Evolutionary conservation across 176 grass and related monocot species (phyloP).

Genomic region (Oropetium thomaeum): DNA sequence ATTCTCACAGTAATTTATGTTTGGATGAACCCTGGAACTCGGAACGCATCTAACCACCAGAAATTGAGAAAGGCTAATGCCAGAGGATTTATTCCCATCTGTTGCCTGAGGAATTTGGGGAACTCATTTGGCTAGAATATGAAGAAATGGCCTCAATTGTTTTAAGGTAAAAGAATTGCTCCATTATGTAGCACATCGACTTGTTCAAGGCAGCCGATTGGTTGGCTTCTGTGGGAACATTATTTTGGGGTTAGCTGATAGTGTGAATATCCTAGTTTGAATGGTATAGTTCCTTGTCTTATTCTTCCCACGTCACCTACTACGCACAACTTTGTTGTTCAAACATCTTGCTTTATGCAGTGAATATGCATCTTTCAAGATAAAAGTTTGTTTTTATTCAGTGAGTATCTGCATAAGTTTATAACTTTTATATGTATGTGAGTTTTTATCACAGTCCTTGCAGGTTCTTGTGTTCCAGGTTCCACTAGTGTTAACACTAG

Average conservation of each 20-base stretch:
- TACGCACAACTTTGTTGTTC: conserved; percentile 15
- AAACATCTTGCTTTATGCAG: conserved; percentile 25
- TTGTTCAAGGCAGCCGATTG: conserved; percentile 25
- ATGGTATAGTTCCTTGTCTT: not conserved
- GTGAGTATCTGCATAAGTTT: conserved; percentile 11
- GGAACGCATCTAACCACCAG: not conserved
- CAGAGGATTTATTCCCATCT: too few relatives aligned
- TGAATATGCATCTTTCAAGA: conserved; percentile 23
- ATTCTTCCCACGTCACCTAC: not conserved
- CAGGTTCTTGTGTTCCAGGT: conserved; percentile 30
- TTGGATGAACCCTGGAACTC: not conserved
- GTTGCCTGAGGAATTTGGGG: not conserved
- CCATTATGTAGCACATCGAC: conserved; percentile 5
- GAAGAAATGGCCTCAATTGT: too few relatives aligned
- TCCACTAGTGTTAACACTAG: too few relatives aligned
- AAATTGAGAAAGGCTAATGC: not conserved
- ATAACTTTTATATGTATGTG: not conserved
- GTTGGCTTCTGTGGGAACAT: conserved; percentile 3
- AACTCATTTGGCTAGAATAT: conserved; percentile 7
- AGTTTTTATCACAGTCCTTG: conserved; percentile 1
- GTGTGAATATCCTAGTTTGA: not conserved
- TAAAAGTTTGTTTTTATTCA: conserved; percentile 9
- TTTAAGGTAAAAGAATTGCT: too few relatives aligned
- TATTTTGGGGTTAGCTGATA: not conserved
- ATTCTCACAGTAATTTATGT: conserved; percentile 1